A percentile compares a stretch with the other conserved stretches of the same genome.
phyloP scores from a whole-genome alignment of 108 stramenopile genomes.

The Asterionellopsis glacialis region DNA sequence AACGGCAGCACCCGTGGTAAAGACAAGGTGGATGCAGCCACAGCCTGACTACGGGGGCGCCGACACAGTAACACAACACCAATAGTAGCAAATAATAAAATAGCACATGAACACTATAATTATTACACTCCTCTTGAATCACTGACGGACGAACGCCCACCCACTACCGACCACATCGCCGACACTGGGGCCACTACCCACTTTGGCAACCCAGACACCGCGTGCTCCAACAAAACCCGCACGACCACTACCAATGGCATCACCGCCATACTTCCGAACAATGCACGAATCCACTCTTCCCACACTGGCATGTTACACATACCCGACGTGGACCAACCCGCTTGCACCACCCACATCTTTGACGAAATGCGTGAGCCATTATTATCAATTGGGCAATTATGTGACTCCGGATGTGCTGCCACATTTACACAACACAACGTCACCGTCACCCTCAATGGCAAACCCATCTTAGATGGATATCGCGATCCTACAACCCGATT shows the following conservation, averaged over 20 bases:
- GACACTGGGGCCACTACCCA: constrained; percentile 19
- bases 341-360: no score
- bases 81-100: not conserved
- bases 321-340: constrained; percentile 1
- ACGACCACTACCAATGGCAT: not conserved
- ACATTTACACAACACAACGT: constrained; percentile 1
- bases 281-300: constrained; percentile 5
- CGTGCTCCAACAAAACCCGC: not conserved
- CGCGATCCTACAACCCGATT: not conserved
- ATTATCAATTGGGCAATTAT: constrained; percentile 19
- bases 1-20: no score
- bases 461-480: not conserved
- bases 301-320: constrained; percentile 5
- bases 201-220: no score
- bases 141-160: not conserved
- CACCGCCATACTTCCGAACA: no score
- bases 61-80: not conserved
- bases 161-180: constrained; percentile 10
- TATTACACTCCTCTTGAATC: not conserved
- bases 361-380: constrained; percentile 1
- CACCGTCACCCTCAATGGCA: constrained; percentile 3
- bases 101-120: no score
- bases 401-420: constrained; percentile 17
- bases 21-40: not conserved
- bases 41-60: not conserved